phyloP scores from a whole-genome alignment of 768 basidiomycete genomes.

The Galerina sulciceps region DNA sequence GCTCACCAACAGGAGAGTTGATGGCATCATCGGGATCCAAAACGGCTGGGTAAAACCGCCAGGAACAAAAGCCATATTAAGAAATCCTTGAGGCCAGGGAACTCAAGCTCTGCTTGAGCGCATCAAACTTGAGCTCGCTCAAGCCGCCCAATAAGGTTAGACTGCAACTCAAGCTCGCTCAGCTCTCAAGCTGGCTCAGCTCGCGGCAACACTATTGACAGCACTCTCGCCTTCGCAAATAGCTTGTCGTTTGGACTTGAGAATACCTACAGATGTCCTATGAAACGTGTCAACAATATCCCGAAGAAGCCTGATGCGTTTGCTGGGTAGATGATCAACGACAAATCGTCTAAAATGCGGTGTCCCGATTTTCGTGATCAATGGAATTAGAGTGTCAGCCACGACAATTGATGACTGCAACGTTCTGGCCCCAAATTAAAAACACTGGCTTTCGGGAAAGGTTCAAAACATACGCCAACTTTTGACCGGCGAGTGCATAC shows the following conservation, averaged over 20 bases:
- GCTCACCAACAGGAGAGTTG: too few species aligned
- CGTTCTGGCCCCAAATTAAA: background rate
- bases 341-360: conserved; percentile 37
- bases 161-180: too few species aligned
- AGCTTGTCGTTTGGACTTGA: conserved; percentile 37
- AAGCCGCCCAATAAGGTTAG: too few species aligned
- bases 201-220: background rate
- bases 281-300: conserved; percentile 39
- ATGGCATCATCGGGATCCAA: too few species aligned
- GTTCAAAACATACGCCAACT: conserved; percentile 30
- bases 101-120: too few species aligned
- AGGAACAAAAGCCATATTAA: too few species aligned
- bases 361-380: conserved; percentile 25
- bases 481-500: conserved; percentile 34
- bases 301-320: conserved; percentile 30
- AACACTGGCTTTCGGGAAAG: background rate
- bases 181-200: too few species aligned
- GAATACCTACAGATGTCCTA: conserved; percentile 38
- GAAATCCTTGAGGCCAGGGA: too few species aligned
- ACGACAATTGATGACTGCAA: conserved; percentile 11
- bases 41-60: too few species aligned
- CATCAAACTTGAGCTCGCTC: too few species aligned
- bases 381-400: conserved; percentile 14
- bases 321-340: conserved; percentile 35
- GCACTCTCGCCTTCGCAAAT: conserved; percentile 37